Percentiles rank a stretch among this genome's conserved stretches.
phyloP scores from a whole-genome alignment of 768 basidiomycete species.

The Sarcodon aspratus region DNA sequence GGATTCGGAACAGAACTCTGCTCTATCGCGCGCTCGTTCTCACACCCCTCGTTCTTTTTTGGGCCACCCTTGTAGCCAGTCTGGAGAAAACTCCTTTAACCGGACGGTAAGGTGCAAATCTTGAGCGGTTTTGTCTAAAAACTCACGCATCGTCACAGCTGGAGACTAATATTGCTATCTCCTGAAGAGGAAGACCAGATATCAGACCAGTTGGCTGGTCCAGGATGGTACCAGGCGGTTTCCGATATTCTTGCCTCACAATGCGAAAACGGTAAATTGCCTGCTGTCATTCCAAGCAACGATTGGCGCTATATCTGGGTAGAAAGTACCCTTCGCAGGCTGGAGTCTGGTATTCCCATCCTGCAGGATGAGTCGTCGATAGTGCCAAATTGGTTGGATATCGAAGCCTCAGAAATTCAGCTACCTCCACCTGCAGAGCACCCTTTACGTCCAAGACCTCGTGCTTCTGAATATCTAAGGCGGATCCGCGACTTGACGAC shows the following conservation, averaged over 20 bases:
- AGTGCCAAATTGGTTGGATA: slow-evolving; percentile 44
- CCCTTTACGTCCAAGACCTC: slow-evolving; percentile 76
- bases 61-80: slow-evolving; percentile 60
- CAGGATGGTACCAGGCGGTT: slow-evolving; percentile 82
- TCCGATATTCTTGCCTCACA: slow-evolving; percentile 46
- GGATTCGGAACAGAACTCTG: slow-evolving; percentile 36
- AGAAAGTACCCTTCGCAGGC: slow-evolving; percentile 56
- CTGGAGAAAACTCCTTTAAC: slow-evolving; percentile 73
- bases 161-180: slow-evolving; percentile 80
- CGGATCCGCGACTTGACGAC: slow-evolving; percentile 38
- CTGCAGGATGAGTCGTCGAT: slow-evolving; percentile 48
- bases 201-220: slow-evolving; percentile 67
- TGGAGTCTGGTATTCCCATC: slow-evolving; percentile 66
- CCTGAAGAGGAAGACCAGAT: slow-evolving; percentile 91
- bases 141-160: slow-evolving; percentile 31
- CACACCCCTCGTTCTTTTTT: slow-evolving; percentile 51
- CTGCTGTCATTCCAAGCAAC: slow-evolving; percentile 49
- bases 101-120: slow-evolving; percentile 50
- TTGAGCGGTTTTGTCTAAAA: background rate
- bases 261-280: slow-evolving; percentile 41
- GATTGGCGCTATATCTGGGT: slow-evolving; percentile 96
- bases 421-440: slow-evolving; percentile 74
- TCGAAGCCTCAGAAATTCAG: slow-evolving; percentile 37
- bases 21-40: slow-evolving; percentile 45
- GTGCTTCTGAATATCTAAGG: slow-evolving; percentile 64